Evolutionary conservation across 805 yeast species (phyloP), one percentile per base, ranked within the genome.

Genomic region (Kodamaea kaohsiungensis): DNA sequence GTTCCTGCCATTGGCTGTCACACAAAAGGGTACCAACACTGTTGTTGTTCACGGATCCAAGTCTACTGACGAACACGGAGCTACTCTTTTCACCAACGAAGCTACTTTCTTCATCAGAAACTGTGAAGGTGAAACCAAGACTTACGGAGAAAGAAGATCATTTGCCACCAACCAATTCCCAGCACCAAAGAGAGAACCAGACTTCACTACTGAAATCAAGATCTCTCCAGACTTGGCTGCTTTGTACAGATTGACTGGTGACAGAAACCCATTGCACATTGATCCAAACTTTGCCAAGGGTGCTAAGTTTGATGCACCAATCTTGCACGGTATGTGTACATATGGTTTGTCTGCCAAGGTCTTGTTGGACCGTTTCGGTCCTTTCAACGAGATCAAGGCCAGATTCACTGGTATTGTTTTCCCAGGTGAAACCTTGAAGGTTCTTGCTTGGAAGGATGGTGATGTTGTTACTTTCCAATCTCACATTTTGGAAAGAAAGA

Each of bases 211-310:
- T 46, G 82, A 78, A 43, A 80, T 83, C 63, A 72, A 79, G 59
- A 88, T 95, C 1, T 67, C 79, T 25, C 77, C 71, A 43, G 89
- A 91, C 69, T 91, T 86, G 70, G 98, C 98, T 46, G 90, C 96
- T 3, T 72, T 92, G 53, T 93, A 93, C 77, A 84, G 99, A 69
- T 78, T 93, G 57, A 87, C 93, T 57, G 98, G 97, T 52, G 99
- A 93, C 77, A 86, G 86, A 71, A 93, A 93, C 72, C 99, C 99
- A 56, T 81, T 93, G 63, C 99, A 92, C 76, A 87, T 93, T 67
- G 98, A 93, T 74, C 98, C 98, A 16, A 78, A 70, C 30, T 88
- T 92, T 72, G 98, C 98, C 13, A 83, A 86, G 59, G 89, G 89
- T 54, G 98, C 93, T 48, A 88, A 87, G 57, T 93, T 93, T 70